These are phyloP conservation scores for Beauveria sp. DNA, from an alignment of 2,329 filamentous ascomycete genomes.

Conservation along the genomic window DNA sequence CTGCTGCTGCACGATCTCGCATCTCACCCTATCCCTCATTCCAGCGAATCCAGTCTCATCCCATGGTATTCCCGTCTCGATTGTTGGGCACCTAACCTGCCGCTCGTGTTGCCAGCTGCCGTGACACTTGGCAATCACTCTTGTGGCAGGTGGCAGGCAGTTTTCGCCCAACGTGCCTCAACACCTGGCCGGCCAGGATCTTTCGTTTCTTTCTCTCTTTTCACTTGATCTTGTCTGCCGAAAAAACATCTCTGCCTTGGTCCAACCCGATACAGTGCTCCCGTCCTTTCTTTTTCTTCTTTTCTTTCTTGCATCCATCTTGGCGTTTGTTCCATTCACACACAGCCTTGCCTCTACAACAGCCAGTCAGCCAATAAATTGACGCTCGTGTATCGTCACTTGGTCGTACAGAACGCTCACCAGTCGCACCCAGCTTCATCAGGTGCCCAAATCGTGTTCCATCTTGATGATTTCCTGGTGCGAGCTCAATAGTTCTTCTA, in stretches of 20 bases:
- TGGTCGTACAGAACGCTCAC: conserved; percentile 1
- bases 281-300: not conserved
- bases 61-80: not conserved
- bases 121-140: conserved; percentile 9
- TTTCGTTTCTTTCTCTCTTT: not conserved
- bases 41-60: not conserved
- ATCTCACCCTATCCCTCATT: not conserved
- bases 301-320: not conserved
- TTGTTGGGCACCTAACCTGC: not conserved
- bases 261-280: too few relatives aligned
- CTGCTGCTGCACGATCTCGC: too few relatives aligned
- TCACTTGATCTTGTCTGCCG: not conserved
- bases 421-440: not conserved
- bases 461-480: not conserved
- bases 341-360: not conserved
- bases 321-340: not conserved
- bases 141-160: conserved; percentile 10
- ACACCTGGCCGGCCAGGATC: not conserved
- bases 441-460: not conserved
- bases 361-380: not conserved
- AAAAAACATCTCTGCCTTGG: too few relatives aligned
- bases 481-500: not conserved
- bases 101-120: conserved; percentile 7
- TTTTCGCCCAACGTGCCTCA: conserved; percentile 7
- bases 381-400: not conserved